Conservation (phyloP, 768 basidiomycete genomes). For the Lactarius quietus region DNA sequence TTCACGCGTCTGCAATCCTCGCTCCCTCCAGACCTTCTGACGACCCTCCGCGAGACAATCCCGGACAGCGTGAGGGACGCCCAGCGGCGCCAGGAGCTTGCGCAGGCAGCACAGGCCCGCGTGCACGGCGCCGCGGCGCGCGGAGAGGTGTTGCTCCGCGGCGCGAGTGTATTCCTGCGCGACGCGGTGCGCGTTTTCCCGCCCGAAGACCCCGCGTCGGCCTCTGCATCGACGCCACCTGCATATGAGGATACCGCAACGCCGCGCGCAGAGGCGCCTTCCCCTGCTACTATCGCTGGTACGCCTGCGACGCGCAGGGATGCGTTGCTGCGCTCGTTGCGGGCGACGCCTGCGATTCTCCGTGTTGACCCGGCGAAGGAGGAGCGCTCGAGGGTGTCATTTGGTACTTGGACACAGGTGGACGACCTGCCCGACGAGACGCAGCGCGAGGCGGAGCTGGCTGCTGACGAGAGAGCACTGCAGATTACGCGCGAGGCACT, state of each 20-base stretch:
- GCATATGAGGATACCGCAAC: constrained; percentile 54
- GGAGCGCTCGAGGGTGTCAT: constrained; percentile 49
- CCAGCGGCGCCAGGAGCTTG: constrained; percentile 57
- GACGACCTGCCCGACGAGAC: constrained; percentile 55
- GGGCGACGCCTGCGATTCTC: constrained; percentile 70
- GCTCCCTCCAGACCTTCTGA: constrained; percentile 69
- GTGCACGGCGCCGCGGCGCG: constrained; percentile 47
- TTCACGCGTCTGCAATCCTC: constrained; percentile 70
- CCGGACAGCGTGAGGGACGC: constrained; percentile 52
- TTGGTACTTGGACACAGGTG: constrained; percentile 53
- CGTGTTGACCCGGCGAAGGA: constrained; percentile 72
- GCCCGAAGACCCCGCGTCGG: constrained; percentile 49
- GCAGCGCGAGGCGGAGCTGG: constrained; percentile 45
- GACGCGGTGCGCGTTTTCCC: constrained; percentile 94
- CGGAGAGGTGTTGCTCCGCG: constrained; percentile 57
- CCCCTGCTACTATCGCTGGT: neutral
- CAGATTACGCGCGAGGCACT: constrained; percentile 51
- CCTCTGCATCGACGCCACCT: constrained; percentile 31
- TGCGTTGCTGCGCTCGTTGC: constrained; percentile 60
- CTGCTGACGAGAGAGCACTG: constrained; percentile 48
- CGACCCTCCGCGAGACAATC: constrained; percentile 62
- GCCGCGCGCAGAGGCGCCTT: constrained; percentile 64
- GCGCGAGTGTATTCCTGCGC: constrained; percentile 49
- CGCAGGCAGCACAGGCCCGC: constrained; percentile 62
- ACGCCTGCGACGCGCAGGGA: constrained; percentile 18